Evolutionary conservation across 2,329 filamentous ascomycete genomes (phyloP).

Genomic region (Corinectria fuckeliana): DNA sequence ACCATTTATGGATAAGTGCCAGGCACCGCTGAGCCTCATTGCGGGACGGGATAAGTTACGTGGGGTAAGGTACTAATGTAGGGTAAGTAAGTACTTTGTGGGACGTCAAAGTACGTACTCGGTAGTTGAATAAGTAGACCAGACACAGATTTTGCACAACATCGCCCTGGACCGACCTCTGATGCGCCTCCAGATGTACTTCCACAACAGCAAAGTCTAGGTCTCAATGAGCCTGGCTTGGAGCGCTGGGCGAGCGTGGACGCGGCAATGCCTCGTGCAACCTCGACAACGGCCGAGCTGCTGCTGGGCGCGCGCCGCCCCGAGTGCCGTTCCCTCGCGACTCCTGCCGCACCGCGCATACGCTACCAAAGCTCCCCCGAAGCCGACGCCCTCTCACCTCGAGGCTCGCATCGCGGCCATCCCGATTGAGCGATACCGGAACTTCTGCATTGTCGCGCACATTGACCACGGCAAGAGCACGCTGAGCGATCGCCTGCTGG

Average conservation of each 20-base stretch:
- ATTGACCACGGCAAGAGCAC: constrained; percentile 99
- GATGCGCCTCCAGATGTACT: constrained; percentile 32
- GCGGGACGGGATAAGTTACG: background rate
- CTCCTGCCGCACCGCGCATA: background rate
- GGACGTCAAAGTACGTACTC: background rate
- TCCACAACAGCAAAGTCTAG: constrained; percentile 26
- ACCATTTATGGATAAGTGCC: constrained; percentile 2
- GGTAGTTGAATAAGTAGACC: too few species aligned
- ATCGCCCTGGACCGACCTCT: background rate
- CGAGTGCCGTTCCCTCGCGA: constrained; percentile 8
- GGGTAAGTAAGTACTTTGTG: background rate
- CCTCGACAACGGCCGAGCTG: constrained; percentile 25
- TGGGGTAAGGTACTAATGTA: too few species aligned
- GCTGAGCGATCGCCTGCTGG: constrained; percentile 87
- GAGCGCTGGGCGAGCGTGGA: constrained; percentile 46
- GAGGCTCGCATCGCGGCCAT: constrained; percentile 71
- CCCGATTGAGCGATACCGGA: constrained; percentile 81
- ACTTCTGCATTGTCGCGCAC: constrained; percentile 98
- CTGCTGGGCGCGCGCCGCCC: constrained; percentile 11
- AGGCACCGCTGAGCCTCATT: constrained; percentile 1
- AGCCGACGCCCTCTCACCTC: constrained; percentile 43
- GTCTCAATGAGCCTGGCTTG: constrained; percentile 48
- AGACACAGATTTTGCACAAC: background rate
- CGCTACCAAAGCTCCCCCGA: constrained; percentile 27
- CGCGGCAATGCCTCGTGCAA: constrained; percentile 43